Base-by-base conservation (phyloP, 108 stramenopile species). In the Chaetoceros muelleri region DNA sequence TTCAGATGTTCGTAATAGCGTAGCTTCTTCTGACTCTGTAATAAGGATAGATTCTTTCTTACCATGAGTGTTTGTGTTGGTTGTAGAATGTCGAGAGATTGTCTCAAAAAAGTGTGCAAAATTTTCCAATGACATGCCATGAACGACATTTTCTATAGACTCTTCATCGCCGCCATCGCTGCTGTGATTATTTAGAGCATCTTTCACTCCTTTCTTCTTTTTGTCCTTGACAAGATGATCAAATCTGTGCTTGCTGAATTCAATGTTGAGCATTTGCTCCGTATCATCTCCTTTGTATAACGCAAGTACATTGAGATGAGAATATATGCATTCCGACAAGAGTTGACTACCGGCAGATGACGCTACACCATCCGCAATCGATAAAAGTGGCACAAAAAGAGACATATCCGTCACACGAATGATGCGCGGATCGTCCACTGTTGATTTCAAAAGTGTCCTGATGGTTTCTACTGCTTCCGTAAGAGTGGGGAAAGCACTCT, bases 261-360 rank as follows among this genome's bases (percentile, higher is more conserved):
- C 63, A 25, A 70, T 55, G 34, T 70, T 70, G 0, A 70, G 44
- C n/a, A 25, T 34, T 59, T 70, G 69, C 40, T 70, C 69, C 24
- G 30, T 31, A 59, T 70, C 69, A 8, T 58, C 24, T 53, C 58
- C 52, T 29, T 20, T 24, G 44, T 64, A 59, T n/a, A 64, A 34
- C 2, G 69, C 62, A 10, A 64, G 34, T 1, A 70, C 25, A 1
- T 61, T 61, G 30, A 64, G 58, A 5, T 54, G 29, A 1, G 63
- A 52, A 46, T 46, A 64, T 16, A 70, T 70, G 40, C 69, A 70
- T 59, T 70, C 69, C 18, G 62, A 64, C 62, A 70, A 53, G 23
- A 64, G 50, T 64, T 70, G 69, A 10, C 53, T 55, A 23, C 69
- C 69, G 0, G 69, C 69, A 24, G 69, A 70, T 57, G 62, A 58